phyloP scores from a whole-genome alignment of 305 asterid genomes.

The Coffea humblotiana region DNA sequence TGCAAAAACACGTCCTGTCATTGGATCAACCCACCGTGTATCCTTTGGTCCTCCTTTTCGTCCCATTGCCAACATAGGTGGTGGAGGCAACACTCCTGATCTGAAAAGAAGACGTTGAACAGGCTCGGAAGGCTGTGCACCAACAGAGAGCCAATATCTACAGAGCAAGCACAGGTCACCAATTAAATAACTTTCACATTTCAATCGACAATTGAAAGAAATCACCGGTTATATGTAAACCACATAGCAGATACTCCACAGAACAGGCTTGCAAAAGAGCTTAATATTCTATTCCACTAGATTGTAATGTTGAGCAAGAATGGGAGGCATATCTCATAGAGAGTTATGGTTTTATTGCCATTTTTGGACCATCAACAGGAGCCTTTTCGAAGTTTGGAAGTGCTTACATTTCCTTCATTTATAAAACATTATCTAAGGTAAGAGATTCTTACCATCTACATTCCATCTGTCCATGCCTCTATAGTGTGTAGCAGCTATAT shows the following conservation, averaged over 20 bases:
- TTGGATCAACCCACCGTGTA: slow-evolving; percentile 14
- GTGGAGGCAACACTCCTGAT: slow-evolving; percentile 76
- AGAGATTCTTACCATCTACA: neutral
- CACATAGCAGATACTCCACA: neutral
- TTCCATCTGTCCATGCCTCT: neutral
- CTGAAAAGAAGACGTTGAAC: slow-evolving; percentile 78
- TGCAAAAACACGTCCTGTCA: no score
- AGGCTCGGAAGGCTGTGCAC: slow-evolving; percentile 87
- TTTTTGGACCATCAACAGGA: neutral
- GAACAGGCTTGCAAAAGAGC: neutral
- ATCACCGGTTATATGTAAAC: neutral
- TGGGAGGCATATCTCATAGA: neutral
- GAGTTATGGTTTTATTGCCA: neutral
- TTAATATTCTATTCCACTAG: neutral
- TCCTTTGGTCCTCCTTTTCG: slow-evolving; percentile 91
- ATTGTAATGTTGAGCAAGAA: neutral
- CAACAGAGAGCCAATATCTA: slow-evolving; percentile 90
- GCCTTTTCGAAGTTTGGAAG: neutral
- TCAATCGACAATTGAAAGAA: neutral
- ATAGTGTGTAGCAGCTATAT: neutral
- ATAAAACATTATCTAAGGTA: no score
- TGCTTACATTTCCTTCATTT: neutral
- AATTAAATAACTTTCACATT: neutral
- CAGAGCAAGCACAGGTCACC: slow-evolving; percentile 6
- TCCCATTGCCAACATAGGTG: slow-evolving; percentile 81